These are phyloP conservation scores for Penicillium coprophilum DNA, from an alignment of 495 filamentous ascomycete genomes.

Conservation along the genomic window DNA sequence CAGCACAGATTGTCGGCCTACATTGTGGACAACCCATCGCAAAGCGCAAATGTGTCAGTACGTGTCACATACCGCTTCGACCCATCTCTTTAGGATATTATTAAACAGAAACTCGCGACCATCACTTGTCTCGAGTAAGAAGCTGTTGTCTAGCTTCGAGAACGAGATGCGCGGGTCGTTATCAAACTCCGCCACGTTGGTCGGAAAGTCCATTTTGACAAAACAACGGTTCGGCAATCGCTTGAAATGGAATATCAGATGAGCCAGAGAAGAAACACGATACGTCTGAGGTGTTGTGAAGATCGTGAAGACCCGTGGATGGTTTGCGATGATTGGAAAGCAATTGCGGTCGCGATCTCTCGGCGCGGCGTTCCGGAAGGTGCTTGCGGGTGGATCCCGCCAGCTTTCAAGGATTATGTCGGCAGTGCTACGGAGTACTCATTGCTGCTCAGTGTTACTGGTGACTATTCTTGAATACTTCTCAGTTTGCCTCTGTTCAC, in stretches of 20 bases:
- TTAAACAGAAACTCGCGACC: constrained; percentile 85
- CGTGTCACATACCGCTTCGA: constrained; percentile 58
- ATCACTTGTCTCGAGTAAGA: constrained; percentile 80
- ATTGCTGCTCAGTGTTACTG: background rate
- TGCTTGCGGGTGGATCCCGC: background rate
- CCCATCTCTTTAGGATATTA: constrained; percentile 70
- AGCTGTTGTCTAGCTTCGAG: constrained; percentile 76
- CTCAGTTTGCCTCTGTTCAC: background rate
- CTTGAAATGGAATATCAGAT: too few species aligned
- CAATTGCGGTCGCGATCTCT: background rate
- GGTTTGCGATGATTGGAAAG: background rate
- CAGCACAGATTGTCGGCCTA: constrained; percentile 10
- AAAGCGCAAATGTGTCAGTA: constrained; percentile 16
- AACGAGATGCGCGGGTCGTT: constrained; percentile 82
- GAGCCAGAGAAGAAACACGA: accelerated
- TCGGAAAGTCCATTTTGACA: constrained; percentile 54
- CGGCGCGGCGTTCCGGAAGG: background rate
- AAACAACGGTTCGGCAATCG: too few species aligned
- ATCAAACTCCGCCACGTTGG: constrained; percentile 72
- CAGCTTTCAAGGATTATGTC: background rate
- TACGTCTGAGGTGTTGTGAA: background rate
- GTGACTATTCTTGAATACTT: too few species aligned
- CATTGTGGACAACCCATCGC: background rate
- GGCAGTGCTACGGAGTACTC: background rate
- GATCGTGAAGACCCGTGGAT: background rate